Conservation (phyloP, 768 basidiomycete genomes). For the Phylloporus rhodoxanthus region DNA sequence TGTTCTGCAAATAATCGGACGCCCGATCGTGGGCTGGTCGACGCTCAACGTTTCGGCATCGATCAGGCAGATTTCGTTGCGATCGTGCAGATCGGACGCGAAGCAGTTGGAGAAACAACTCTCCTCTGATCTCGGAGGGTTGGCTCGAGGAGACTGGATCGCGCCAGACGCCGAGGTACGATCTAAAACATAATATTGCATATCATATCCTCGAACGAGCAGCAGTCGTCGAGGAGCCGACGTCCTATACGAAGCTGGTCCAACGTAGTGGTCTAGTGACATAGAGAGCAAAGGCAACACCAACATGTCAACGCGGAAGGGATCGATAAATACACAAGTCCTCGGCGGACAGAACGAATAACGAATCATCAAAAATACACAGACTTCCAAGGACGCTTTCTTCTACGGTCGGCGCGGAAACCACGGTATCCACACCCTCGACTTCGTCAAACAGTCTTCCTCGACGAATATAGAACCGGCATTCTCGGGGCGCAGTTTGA, state of each 20-base stretch:
- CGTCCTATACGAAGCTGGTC: neutral
- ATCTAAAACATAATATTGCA: neutral
- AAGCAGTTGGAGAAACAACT: neutral
- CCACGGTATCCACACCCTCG: slow-evolving; percentile 16
- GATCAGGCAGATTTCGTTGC: slow-evolving; percentile 1
- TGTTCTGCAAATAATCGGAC: neutral
- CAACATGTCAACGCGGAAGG: neutral
- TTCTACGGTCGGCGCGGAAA: neutral
- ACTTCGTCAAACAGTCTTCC: slow-evolving; percentile 14
- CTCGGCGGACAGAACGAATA: slow-evolving; percentile 1
- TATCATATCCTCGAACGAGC: neutral
- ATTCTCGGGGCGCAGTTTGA: slow-evolving; percentile 2
- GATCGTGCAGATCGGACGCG: neutral
- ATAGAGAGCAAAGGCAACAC: neutral
- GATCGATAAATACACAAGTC: neutral
- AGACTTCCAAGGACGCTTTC: neutral
- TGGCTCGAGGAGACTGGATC: neutral
- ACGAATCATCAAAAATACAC: neutral
- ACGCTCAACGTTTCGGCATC: neutral
- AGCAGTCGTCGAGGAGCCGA: neutral
- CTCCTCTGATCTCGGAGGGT: neutral
- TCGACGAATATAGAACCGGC: neutral
- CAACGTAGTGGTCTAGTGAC: neutral
- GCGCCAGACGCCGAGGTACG: neutral
- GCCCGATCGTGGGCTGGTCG: neutral